Conservation (phyloP, 2,329 filamentous ascomycete genomes). For the Colletotrichum destructivum region DNA sequence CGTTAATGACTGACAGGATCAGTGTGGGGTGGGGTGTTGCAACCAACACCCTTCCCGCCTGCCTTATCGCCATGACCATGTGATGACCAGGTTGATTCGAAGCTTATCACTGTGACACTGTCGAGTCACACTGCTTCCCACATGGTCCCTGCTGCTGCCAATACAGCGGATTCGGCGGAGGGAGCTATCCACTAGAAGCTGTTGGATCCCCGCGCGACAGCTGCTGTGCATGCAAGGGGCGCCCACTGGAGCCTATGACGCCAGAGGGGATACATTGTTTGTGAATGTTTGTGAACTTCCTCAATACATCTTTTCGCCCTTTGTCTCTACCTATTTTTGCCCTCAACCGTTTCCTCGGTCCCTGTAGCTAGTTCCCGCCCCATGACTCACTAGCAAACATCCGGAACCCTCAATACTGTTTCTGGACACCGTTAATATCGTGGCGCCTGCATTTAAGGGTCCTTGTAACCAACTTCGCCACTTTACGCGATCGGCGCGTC, state of each 20-base stretch:
- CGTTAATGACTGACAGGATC: background rate
- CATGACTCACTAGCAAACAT: slow-evolving; percentile 36
- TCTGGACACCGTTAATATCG: background rate
- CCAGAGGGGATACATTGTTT: slow-evolving; percentile 23
- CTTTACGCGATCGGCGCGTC: slow-evolving; percentile 32
- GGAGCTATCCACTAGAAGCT: slow-evolving; percentile 36
- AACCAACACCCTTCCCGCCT: slow-evolving; percentile 1
- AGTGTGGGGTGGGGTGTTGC: slow-evolving; percentile 31
- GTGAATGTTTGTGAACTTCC: slow-evolving; percentile 29
- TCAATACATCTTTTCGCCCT: slow-evolving; percentile 20
- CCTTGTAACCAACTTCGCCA: slow-evolving; percentile 29
- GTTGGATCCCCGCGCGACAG: slow-evolving; percentile 21
- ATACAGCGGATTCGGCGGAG: slow-evolving; percentile 36
- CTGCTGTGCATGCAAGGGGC: slow-evolving; percentile 39
- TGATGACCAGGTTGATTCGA: slow-evolving; percentile 35
- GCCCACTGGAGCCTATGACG: slow-evolving; percentile 39
- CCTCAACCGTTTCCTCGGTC: slow-evolving; percentile 29
- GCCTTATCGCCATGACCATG: slow-evolving; percentile 37
- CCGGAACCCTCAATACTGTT: slow-evolving; percentile 8
- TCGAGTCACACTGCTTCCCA: slow-evolving; percentile 41
- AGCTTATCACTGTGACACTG: slow-evolving; percentile 34
- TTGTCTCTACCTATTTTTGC: slow-evolving; percentile 35
- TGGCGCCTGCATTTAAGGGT: slow-evolving; percentile 16
- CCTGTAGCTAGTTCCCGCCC: slow-evolving; percentile 22
- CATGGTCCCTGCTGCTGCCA: slow-evolving; percentile 40